These are phyloP conservation scores for Citrullus colocynthis DNA, from an alignment of 306 rosid species.

Conservation along the genomic window DNA sequence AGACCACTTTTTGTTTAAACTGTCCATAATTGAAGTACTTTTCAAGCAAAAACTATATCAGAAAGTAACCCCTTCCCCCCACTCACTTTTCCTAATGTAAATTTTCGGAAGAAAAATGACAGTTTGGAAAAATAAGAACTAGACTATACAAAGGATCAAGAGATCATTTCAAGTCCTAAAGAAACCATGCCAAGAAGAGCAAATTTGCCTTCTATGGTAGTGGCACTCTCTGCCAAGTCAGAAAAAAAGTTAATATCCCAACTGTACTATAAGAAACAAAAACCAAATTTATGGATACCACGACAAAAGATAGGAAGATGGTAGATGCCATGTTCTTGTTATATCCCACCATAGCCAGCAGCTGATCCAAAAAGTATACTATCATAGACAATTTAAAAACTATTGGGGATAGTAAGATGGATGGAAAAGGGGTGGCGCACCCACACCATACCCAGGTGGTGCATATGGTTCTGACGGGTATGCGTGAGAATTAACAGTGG, in stretches of 20 bases:
- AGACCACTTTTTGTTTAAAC: background rate
- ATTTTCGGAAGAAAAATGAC: background rate
- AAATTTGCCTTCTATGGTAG: background rate
- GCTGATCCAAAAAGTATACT: conserved; percentile 22
- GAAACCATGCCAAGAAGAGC: background rate
- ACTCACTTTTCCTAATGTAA: background rate
- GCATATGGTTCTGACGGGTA: conserved; percentile 26
- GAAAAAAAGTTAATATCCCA: background rate
- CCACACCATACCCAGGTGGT: conserved; percentile 30
- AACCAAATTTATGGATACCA: background rate
- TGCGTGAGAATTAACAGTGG: conserved; percentile 31
- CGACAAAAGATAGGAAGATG: background rate
- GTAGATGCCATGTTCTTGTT: conserved; percentile 9
- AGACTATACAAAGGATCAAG: background rate
- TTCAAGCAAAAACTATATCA: background rate
- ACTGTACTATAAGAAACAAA: background rate
- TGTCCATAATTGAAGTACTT: background rate
- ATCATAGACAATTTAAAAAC: conserved; percentile 12
- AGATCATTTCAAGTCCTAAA: background rate
- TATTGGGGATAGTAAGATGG: conserved; percentile 46
- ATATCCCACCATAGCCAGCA: conserved; percentile 1
- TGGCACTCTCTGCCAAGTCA: conserved; percentile 6
- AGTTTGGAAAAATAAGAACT: background rate
- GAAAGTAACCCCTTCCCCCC: background rate
- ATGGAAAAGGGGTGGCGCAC: conserved; percentile 30